Base-by-base conservation (phyloP, 305 asterid species). In the Rubia balearica region DNA sequence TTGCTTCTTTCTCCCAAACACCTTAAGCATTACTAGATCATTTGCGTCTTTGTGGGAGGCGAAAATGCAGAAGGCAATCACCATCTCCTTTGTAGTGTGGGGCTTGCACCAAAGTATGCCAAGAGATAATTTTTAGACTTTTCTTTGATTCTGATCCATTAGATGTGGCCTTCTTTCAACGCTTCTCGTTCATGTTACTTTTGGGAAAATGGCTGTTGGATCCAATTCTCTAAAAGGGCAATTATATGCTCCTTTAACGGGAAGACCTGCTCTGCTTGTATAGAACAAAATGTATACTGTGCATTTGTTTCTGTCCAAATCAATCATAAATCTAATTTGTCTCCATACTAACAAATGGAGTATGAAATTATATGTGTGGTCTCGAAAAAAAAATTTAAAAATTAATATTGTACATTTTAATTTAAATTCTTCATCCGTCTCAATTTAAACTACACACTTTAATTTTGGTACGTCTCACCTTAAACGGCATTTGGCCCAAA, bases 171-270 rank as follows among this genome's bases (percentile, higher is more conserved):
- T 7, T 16, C 6, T 63, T n/a, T 38, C 24, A 17, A 61, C 41
- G 45, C 67, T 61, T 61, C 41, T 33, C 12, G 41, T 33, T 61
- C 6, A 30, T 33, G 67, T 16, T 14, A 62, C 10, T 63, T 38
- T 63, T 38, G 48, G 48, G 68, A 63, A 22, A 63, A 21, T 17
- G 67, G 43, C 46, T 33, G 22, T 6, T 62, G 67, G 14, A 38
- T 38, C 49, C 68, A 63, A n/a, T 63, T 40, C 68, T 40, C 68
- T 40, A 63, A 63, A 63, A 63, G 57, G 57, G 57, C 21, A 16
- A 51, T 51, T 51, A 51, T 17, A 51, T 51, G 16, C 21, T 16
- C 8, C 57, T 51, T 6, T 9, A 51, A 51, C 57, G 17, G 57
- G 57, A 3, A 30, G 33, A 30, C 33, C 33, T 30, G 33, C 2